Evolutionary conservation across 2,329 filamentous ascomycete genomes (phyloP).

Genomic region (Xylariales sp.): DNA sequence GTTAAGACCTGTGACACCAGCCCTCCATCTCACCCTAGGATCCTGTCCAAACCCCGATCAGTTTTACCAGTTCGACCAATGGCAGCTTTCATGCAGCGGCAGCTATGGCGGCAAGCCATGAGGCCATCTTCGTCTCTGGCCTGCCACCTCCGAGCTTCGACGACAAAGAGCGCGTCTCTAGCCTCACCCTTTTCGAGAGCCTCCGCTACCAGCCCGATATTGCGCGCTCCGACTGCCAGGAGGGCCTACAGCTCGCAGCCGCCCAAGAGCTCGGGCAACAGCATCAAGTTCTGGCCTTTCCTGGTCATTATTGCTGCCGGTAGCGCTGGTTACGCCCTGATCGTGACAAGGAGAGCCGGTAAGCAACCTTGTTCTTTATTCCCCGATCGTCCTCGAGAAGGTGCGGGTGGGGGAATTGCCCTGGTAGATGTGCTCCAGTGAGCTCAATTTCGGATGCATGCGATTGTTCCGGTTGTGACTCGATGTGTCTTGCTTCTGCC

Average conservation of each 20-base stretch:
- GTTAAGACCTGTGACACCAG: background rate
- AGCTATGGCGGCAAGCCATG: constrained; percentile 15
- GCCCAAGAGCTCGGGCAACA: constrained; percentile 25
- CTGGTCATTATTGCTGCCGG: constrained; percentile 43
- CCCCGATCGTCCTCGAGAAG: too few relatives aligned
- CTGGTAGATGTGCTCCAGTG: too few relatives aligned
- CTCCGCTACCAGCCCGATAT: constrained; percentile 2
- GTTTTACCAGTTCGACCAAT: too few relatives aligned
- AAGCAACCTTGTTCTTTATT: constrained; percentile 17
- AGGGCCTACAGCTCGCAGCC: constrained; percentile 38
- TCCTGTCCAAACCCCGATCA: background rate
- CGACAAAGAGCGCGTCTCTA: constrained; percentile 1
- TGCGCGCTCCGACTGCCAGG: constrained; percentile 4
- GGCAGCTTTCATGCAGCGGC: constrained; percentile 15
- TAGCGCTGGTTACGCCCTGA: constrained; percentile 42
- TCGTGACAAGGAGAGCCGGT: constrained; percentile 48
- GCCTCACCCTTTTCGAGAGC: constrained; percentile 1
- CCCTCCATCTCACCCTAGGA: background rate
- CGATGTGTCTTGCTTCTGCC: too few relatives aligned
- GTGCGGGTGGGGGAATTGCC: too few relatives aligned
- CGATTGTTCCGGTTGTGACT: too few relatives aligned
- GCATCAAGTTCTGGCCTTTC: constrained; percentile 57
- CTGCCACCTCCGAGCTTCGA: background rate
- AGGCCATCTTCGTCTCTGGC: constrained; percentile 4
- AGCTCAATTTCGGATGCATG: too few relatives aligned